Evolutionary conservation across 1,284 basidiomycete genomes (phyloP).

Genomic region (Somion occarium): DNA sequence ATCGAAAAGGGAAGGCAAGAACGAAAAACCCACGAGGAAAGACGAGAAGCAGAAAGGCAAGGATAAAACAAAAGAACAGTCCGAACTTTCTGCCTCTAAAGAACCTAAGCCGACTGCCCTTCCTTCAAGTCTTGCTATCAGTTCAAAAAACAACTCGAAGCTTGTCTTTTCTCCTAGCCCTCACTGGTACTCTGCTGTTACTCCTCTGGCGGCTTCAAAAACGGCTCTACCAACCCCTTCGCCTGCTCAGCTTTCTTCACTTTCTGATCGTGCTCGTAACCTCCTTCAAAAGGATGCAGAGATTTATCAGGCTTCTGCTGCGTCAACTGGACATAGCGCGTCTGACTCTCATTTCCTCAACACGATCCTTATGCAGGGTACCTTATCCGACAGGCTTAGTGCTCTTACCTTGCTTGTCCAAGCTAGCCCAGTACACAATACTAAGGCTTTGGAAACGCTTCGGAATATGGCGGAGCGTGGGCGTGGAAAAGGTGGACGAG

Average conservation of each 20-base stretch:
- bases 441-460: conserved; percentile 74
- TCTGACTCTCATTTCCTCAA: conserved; percentile 81
- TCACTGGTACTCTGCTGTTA: conserved; percentile 54
- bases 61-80: conserved; percentile 1
- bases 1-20: background rate
- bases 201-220: conserved; percentile 23
- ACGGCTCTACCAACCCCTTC: conserved; percentile 30
- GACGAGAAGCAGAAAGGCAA: conserved; percentile 7
- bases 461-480: conserved; percentile 73
- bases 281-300: conserved; percentile 49
- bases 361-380: conserved; percentile 83
- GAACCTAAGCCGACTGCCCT: background rate
- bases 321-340: conserved; percentile 35
- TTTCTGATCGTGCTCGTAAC: conserved; percentile 44
- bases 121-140: background rate
- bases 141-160: conserved; percentile 7
- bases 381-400: conserved; percentile 90
- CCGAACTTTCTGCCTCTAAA: too few species aligned
- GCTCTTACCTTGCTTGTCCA: conserved; percentile 91
- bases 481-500: conserved; percentile 81
- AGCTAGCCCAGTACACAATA: conserved; percentile 88
- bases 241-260: conserved; percentile 38
- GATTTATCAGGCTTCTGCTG: conserved; percentile 39
- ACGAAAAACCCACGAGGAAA: conserved; percentile 2
- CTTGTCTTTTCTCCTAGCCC: conserved; percentile 45